Percentiles rank a stretch among this genome's conserved stretches.
These are phyloP conservation scores for Talaromyces sp. DNA, from an alignment of 2,329 filamentous ascomycete genomes.

Conservation along the genomic window DNA sequence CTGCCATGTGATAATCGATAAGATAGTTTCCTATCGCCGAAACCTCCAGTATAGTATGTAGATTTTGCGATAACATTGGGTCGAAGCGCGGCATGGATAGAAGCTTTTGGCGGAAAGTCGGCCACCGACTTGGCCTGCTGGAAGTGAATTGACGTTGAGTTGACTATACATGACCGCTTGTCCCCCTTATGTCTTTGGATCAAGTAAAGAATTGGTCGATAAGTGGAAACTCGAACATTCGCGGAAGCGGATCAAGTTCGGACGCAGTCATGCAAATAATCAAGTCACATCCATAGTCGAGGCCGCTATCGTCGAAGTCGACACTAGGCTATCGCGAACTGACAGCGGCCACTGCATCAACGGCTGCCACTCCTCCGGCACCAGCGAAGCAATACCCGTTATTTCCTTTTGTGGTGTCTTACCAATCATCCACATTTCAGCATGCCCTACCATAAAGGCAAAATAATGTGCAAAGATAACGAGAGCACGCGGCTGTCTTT, in stretches of 20 bases:
- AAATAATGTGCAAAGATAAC: constrained; percentile 35
- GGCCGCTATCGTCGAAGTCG: background rate
- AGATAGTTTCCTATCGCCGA: background rate
- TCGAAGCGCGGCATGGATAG: background rate
- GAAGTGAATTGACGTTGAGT: background rate
- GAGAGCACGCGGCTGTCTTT: constrained; percentile 31
- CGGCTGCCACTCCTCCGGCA: constrained; percentile 25
- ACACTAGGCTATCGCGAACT: constrained; percentile 1
- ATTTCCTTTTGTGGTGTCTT: constrained; percentile 25
- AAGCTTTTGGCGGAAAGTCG: background rate
- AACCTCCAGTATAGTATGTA: background rate
- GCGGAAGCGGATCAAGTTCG: background rate
- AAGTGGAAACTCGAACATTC: background rate
- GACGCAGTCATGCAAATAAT: background rate
- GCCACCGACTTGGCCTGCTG: background rate
- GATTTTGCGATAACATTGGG: background rate
- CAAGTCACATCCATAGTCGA: background rate
- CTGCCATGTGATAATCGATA: background rate
- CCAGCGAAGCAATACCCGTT: constrained; percentile 23
- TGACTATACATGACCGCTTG: background rate
- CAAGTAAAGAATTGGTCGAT: background rate
- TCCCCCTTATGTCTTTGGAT: too few relatives aligned
- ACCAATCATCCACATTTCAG: constrained; percentile 25
- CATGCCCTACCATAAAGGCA: constrained; percentile 21
- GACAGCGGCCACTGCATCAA: constrained; percentile 23